A percentile compares a stretch with the other conserved stretches of the same genome.
Evolutionary conservation across 768 basidiomycete genomes (phyloP).

Genomic region (Lactarius vividus): DNA sequence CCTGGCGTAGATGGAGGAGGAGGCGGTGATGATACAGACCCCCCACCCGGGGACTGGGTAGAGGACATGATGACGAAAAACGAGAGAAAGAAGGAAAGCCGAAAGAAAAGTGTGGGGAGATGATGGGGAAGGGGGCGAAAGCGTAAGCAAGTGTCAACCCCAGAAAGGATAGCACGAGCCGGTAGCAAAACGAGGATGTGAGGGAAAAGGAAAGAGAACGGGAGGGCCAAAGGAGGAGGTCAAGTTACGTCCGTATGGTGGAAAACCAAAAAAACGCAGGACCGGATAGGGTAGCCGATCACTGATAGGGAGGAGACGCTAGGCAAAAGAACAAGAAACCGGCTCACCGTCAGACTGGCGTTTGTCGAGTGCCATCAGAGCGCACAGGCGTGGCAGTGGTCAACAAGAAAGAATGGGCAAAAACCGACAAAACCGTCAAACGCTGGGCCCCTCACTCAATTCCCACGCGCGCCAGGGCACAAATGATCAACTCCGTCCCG

Average conservation of each 20-base stretch:
- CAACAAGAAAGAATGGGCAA: background rate
- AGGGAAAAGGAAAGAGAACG: background rate
- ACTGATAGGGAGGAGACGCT: background rate
- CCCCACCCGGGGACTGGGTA: background rate
- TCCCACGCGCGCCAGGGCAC: background rate
- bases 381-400: background rate
- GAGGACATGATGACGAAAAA: constrained; percentile 4
- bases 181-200: background rate
- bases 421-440: too few relatives aligned
- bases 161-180: background rate
- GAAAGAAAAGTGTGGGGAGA: background rate
- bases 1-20: constrained; percentile 14
- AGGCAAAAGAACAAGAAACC: background rate
- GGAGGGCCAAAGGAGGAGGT: background rate
- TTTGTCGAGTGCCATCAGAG: constrained; percentile 6
- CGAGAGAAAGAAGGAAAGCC: background rate
- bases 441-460: background rate
- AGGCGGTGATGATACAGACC: constrained; percentile 6
- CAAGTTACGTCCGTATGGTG: constrained; percentile 1
- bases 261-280: background rate
- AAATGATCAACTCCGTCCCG: background rate
- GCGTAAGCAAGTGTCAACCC: constrained; percentile 2
- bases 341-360: background rate
- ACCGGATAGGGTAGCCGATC: background rate
- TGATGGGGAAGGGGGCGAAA: background rate